A percentile compares a stretch with the other conserved stretches of the same genome.
Evolutionary conservation across 176 grass and related monocot species (phyloP).

Genomic region (Aegilops sharonensis): DNA sequence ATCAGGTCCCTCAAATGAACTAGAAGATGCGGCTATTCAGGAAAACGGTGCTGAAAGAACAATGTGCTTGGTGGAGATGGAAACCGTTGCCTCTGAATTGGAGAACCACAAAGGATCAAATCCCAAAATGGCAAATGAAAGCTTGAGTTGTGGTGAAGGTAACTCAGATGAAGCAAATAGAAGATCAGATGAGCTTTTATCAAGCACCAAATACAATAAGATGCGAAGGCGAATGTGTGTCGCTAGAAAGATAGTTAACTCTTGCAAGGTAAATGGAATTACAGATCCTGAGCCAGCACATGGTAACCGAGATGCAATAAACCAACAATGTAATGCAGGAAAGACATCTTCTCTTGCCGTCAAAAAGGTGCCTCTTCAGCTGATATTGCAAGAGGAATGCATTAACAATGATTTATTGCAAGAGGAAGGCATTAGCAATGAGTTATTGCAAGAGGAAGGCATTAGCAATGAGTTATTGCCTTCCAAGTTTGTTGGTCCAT

Average conservation of each 20-base stretch:
- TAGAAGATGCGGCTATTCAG: neutral
- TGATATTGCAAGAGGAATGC: neutral
- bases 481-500: conserved; percentile 4
- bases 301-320: neutral
- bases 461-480: neutral
- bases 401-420: neutral
- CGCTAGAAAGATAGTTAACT: neutral
- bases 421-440: no score
- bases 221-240: neutral
- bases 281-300: neutral
- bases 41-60: conserved; percentile 15
- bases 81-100: neutral
- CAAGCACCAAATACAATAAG: neutral
- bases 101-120: neutral
- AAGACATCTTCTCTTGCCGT: neutral
- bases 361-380: neutral
- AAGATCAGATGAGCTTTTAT: conserved; percentile 17
- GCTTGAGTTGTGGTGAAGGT: neutral
- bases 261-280: neutral
- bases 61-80: neutral
- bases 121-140: conserved; percentile 2
- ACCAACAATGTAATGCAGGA: neutral
- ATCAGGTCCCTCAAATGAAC: neutral
- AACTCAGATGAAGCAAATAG: neutral
- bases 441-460: neutral